These are phyloP conservation scores for Penicillium verrucosum DNA, from an alignment of 2,329 filamentous ascomycete genomes.

Conservation along the genomic window DNA sequence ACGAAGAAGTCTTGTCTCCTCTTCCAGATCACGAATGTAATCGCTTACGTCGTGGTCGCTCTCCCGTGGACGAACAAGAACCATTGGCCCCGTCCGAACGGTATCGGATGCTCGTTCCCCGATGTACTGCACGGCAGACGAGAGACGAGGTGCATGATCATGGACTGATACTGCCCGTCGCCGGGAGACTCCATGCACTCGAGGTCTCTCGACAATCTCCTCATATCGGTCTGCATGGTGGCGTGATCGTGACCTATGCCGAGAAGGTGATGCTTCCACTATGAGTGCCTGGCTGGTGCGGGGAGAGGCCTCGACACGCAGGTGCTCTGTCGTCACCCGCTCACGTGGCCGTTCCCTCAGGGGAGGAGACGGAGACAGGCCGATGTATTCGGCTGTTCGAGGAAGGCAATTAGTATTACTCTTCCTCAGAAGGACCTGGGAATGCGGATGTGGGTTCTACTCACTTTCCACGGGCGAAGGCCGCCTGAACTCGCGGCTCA, in stretches of 20 bases:
- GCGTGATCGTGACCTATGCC: conserved; percentile 22
- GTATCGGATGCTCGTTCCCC: conserved; percentile 39
- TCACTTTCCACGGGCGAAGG: conserved; percentile 30
- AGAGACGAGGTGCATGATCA: conserved; percentile 36
- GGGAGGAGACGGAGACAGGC: neutral
- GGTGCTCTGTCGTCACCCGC: conserved; percentile 25
- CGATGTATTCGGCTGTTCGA: conserved; percentile 25
- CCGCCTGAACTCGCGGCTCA: conserved; percentile 63
- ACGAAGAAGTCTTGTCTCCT: conserved; percentile 58
- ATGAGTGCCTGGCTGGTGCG: conserved; percentile 31
- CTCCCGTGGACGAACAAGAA: conserved; percentile 48
- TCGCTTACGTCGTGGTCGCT: conserved; percentile 65
- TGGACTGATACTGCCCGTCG: conserved; percentile 38
- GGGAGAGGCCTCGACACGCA: conserved; percentile 25
- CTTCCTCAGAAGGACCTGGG: conserved; percentile 3
- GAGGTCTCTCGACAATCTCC: conserved; percentile 29
- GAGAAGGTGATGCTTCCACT: conserved; percentile 33
- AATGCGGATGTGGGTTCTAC: conserved; percentile 16
- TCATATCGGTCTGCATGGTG: conserved; percentile 25
- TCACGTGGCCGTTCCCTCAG: conserved; percentile 26
- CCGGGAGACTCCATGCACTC: conserved; percentile 29
- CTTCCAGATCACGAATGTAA: conserved; percentile 70
- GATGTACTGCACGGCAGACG: conserved; percentile 33
- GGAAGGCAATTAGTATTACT: conserved; percentile 4
- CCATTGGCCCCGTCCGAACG: conserved; percentile 47